Base-by-base conservation (phyloP, 129 eudicot genomes). In the Gnaphalium uliginosum region DNA sequence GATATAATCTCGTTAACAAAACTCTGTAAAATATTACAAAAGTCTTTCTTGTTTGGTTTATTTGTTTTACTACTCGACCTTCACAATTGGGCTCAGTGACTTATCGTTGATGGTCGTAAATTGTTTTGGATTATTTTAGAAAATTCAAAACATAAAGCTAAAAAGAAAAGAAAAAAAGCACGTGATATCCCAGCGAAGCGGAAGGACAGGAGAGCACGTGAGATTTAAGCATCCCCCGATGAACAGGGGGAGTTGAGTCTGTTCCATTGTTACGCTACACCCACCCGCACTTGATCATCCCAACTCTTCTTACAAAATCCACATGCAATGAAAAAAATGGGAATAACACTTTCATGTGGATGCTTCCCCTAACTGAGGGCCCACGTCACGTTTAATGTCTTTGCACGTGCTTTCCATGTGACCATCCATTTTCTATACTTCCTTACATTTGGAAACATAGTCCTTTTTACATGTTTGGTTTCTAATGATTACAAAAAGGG, bases 281-380 rank as follows among this genome's bases (percentile, higher is more conserved):
- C 81, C 78, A 76, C 19, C 78, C 78, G 65, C 78, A 83, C 64
- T 30, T 58, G 61, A 83, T 78, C 71, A 76, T 86, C 53, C 68
- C 60, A 53, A 48, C 10, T 51, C 25, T 53, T 41, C 77, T 43
- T 25, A 79, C 83, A 79, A 54, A 66, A 65, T 35, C 74, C 83
- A 79, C 83, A 79, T 79, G 79, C 73, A 73, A 77, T 21, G 54
- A 39, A 79, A n/a, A 22, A 9, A 78, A 62, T 53, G 57, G 9
- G 78, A 79, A 65, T 66, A 41, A 73, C 79, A 66, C 83, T 79
- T 79, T 79, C 88, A 88, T 87, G 87, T 83, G 90, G 86, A 74
- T 81, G 80, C 84, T 63, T 46, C 60, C 71, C 76, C 71, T 21
- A 54, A 51, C 59, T 71, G 19, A 32, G 87, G 87, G 68, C 85